Conservation (phyloP, 1,139 yeast genomes). For the Saccharomyces hybrid region DNA sequence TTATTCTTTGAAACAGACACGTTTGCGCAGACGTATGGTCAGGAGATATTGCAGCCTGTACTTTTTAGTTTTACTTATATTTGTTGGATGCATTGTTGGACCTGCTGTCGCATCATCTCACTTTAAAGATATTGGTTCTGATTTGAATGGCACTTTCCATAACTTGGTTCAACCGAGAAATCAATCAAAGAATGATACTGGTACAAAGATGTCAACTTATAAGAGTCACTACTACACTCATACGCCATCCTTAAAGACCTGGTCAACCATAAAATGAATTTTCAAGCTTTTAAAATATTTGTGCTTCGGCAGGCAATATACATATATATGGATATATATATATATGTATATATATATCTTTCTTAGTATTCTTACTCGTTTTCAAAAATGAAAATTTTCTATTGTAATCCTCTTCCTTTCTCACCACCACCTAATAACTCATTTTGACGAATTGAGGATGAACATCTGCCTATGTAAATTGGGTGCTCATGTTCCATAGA, state of each 20-base stretch:
- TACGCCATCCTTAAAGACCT: constrained; percentile 27
- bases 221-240: constrained; percentile 48
- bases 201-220: constrained; percentile 45
- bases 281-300: neutral
- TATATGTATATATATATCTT: neutral
- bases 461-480: neutral
- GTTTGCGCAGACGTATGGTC: constrained; percentile 97
- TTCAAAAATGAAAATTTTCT: neutral
- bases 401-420: neutral
- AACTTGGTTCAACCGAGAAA: constrained; percentile 89
- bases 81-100: constrained; percentile 74
- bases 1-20: constrained; percentile 92
- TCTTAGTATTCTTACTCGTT: neutral
- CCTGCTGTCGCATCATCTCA: constrained; percentile 74
- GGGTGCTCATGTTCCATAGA: neutral
- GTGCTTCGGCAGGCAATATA: neutral
- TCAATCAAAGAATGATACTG: constrained; percentile 76
- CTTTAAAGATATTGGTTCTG: constrained; percentile 32
- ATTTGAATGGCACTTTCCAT: constrained; percentile 44
- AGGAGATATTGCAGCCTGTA: constrained; percentile 84
- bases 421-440: neutral
- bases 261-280: constrained; percentile 54
- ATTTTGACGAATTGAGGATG: neutral
- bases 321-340: constrained; percentile 3
- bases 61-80: constrained; percentile 60